Base-by-base conservation (phyloP, 495 filamentous ascomycete genomes). In the Penicillium malachiteum region DNA sequence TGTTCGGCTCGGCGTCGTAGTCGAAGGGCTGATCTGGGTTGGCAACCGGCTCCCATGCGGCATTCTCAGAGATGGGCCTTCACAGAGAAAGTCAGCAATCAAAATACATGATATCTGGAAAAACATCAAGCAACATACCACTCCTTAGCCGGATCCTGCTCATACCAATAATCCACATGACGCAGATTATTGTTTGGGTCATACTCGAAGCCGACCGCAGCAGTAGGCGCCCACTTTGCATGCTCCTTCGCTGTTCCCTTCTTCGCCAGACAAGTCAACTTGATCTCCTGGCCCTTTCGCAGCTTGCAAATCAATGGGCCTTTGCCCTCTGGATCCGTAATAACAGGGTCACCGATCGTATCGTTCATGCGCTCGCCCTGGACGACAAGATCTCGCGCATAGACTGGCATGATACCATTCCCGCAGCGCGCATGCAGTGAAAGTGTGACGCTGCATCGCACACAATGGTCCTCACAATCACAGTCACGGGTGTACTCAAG, bases 241-340 rank as follows among this genome's bases (percentile, higher is more conserved):
- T 98, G 94, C 69, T 98, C 94, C 79, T 97, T 98, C 3, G 93
- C 92, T 55, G 97, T 97, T 0, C 94, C 94, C 78, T 97, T 97
- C 81, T 96, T 97, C 49, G 92, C 95, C 59, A 97, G 85, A 65
- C 93, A 97, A 41, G 85, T 87, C 69, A 97, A 81, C 68, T 88
- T 86, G 50, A 98, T 68, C 69, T 96, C 90, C 68, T 98, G 95
- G 5, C 85, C 88, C 52, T 90, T 88, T 17, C 92, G 80, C 59
- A 98, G 73, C 75, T 97, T 96, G 67, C 87, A 87, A 61, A 98
- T 92, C 52, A 97, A 78, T 5, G 85, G 78, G 0, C 94, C 94
- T 49, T 87, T 81, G 1, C 85, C 84, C 31, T 93, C 89, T 0
- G 86, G 78, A 61, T 98, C 95, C 41, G 72, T 80, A 62, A 96